Conservation (phyloP, 2,329 filamentous ascomycete genomes). For the Colletotrichum sp. region DNA sequence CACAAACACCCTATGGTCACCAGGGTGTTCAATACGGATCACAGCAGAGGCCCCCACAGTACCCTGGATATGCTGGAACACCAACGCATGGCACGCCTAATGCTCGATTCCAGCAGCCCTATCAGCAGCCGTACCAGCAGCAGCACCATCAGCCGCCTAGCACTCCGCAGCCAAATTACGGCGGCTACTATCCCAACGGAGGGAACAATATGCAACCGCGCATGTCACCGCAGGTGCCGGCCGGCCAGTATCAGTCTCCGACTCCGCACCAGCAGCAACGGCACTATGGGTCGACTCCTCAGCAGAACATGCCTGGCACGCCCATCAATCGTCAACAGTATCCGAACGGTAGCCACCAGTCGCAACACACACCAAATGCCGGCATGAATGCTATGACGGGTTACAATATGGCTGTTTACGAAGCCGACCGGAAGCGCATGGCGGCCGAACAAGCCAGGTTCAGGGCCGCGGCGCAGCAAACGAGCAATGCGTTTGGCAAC, state of each 20-base stretch:
- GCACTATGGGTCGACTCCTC: constrained; percentile 28
- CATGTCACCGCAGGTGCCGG: constrained; percentile 49
- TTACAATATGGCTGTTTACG: constrained; percentile 8
- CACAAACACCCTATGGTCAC: constrained; percentile 57
- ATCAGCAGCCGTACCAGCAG: constrained; percentile 41
- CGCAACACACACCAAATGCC: constrained; percentile 29
- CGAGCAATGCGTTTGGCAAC: constrained; percentile 43
- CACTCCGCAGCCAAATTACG: constrained; percentile 42
- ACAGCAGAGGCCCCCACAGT: constrained; percentile 50
- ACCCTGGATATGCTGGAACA: constrained; percentile 38
- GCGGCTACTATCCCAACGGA: constrained; percentile 50
- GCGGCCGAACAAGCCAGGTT: constrained; percentile 55
- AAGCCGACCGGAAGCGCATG: constrained; percentile 32
- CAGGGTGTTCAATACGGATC: constrained; percentile 54
- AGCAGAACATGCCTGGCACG: constrained; percentile 29
- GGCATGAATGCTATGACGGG: constrained; percentile 29
- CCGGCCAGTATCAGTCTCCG: constrained; percentile 41
- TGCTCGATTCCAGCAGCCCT: constrained; percentile 43
- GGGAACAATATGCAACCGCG: constrained; percentile 41
- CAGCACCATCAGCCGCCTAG: constrained; percentile 29
- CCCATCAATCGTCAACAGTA: constrained; percentile 28
- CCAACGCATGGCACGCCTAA: constrained; percentile 45
- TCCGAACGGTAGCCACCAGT: constrained; percentile 36
- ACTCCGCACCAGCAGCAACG: constrained; percentile 20
- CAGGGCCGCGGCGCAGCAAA: constrained; percentile 49